Evolutionary conservation across 176 grass and related monocot species (phyloP).

Genomic region (Carex pumila): DNA sequence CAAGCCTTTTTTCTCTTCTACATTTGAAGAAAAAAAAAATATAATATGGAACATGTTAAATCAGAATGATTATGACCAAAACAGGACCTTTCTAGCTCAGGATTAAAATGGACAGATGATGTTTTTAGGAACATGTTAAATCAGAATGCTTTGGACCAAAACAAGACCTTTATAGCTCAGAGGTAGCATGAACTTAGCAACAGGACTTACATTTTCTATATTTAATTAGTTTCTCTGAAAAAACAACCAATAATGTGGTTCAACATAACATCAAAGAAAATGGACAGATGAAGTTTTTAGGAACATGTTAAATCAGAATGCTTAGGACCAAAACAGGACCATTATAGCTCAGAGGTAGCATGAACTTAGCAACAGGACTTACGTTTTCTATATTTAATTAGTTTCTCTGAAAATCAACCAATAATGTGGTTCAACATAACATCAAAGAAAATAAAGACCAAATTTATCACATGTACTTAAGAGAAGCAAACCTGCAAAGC

Average conservation of each 20-base stretch:
- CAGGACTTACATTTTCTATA: neutral
- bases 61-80: neutral
- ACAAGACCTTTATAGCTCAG: neutral
- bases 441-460: slow-evolving; percentile 6
- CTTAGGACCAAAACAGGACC: neutral
- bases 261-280: neutral
- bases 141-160: neutral
- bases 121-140: neutral
- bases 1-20: neutral
- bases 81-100: neutral
- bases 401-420: neutral
- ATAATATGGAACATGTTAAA: neutral
- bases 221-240: neutral
- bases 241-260: neutral
- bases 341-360: neutral
- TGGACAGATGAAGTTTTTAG: neutral
- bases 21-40: neutral
- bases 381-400: neutral
- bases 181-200: neutral
- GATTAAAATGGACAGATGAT: neutral
- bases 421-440: neutral
- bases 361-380: neutral
- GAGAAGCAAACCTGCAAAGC: slow-evolving; percentile 58
- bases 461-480: slow-evolving; percentile 9
- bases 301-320: neutral